phyloP scores from a whole-genome alignment of 768 basidiomycete species.

The Mycena metata region DNA sequence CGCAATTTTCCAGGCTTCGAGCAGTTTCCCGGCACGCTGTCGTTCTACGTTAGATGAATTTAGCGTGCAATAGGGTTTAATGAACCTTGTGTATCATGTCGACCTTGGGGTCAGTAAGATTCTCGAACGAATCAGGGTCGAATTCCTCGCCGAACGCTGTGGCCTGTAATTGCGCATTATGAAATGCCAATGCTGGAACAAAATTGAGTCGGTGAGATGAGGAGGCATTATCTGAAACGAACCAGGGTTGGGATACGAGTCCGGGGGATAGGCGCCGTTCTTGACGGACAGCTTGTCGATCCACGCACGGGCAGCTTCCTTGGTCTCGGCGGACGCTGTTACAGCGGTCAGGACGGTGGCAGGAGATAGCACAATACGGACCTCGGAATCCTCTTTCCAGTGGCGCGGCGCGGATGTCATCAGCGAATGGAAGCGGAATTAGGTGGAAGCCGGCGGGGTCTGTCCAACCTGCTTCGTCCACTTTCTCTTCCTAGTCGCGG shows the following conservation, averaged over 20 bases:
- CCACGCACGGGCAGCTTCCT: slow-evolving; percentile 76
- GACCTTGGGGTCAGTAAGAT: slow-evolving; percentile 83
- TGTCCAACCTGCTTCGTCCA: slow-evolving; percentile 78
- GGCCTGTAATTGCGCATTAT: slow-evolving; percentile 92
- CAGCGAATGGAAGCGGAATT: slow-evolving; percentile 93
- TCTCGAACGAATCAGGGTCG: slow-evolving; percentile 81
- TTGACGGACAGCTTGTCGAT: slow-evolving; percentile 85
- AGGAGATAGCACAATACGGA: slow-evolving; percentile 44
- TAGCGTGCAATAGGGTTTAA: background rate
- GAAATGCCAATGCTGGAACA: slow-evolving; percentile 76
- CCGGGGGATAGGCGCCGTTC: slow-evolving; percentile 87
- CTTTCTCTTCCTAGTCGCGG: slow-evolving; percentile 70
- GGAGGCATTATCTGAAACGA: slow-evolving; percentile 41
- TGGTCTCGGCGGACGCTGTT: slow-evolving; percentile 77
- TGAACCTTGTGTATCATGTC: slow-evolving; percentile 84
- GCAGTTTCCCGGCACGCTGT: slow-evolving; percentile 76
- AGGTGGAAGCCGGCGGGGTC: slow-evolving; percentile 94
- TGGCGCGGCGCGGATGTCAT: slow-evolving; percentile 89
- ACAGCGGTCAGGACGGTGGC: background rate
- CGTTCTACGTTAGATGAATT: slow-evolving; percentile 27
- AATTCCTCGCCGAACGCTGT: slow-evolving; percentile 94
- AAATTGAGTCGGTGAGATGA: slow-evolving; percentile 10
- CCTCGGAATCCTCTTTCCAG: slow-evolving; percentile 76
- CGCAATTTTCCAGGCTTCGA: slow-evolving; percentile 79
- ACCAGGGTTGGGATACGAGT: slow-evolving; percentile 94